Conservation (phyloP, 139 green algal species). For the Zygnema circumcarinatum region DNA sequence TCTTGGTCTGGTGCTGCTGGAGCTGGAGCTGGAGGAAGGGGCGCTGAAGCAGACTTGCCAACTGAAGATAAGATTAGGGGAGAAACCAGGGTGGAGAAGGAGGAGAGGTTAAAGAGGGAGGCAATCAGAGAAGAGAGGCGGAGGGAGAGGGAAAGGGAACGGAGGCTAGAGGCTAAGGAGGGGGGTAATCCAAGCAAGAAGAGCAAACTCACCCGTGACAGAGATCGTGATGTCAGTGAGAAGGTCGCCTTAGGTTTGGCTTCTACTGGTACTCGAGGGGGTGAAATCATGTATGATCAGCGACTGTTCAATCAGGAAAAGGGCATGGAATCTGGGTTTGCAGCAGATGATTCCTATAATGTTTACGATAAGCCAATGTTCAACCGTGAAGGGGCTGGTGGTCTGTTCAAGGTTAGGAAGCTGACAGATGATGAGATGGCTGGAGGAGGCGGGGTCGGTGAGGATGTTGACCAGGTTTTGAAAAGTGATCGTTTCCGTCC, state of each 20-base stretch:
- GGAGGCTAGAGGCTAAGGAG: constrained; percentile 79
- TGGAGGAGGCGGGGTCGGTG: constrained; percentile 39
- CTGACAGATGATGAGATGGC: constrained; percentile 60
- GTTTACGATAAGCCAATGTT: constrained; percentile 97
- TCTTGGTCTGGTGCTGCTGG: constrained; percentile 18
- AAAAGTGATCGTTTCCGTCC: constrained; percentile 85
- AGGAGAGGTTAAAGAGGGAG: constrained; percentile 79
- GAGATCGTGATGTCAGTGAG: constrained; percentile 92
- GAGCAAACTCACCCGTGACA: constrained; percentile 90
- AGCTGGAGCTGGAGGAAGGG: not conserved
- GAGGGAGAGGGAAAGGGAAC: constrained; percentile 89
- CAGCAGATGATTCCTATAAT: constrained; percentile 89
- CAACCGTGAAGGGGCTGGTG: constrained; percentile 67
- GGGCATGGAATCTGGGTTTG: constrained; percentile 83
- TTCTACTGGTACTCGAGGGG: constrained; percentile 51
- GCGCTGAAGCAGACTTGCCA: not conserved
- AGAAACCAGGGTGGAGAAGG: constrained; percentile 74
- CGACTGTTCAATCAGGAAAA: constrained; percentile 97
- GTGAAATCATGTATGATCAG: constrained; percentile 95
- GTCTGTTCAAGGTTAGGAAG: constrained; percentile 69
- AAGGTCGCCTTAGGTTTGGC: constrained; percentile 84
- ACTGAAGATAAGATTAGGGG: not conserved
- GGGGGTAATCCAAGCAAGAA: constrained; percentile 76
- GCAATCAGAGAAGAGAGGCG: constrained; percentile 80
- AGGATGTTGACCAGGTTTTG: constrained; percentile 14